Evolutionary conservation across 108 stramenopile species (phyloP).

Genomic region (Cylindrotheca closterium): DNA sequence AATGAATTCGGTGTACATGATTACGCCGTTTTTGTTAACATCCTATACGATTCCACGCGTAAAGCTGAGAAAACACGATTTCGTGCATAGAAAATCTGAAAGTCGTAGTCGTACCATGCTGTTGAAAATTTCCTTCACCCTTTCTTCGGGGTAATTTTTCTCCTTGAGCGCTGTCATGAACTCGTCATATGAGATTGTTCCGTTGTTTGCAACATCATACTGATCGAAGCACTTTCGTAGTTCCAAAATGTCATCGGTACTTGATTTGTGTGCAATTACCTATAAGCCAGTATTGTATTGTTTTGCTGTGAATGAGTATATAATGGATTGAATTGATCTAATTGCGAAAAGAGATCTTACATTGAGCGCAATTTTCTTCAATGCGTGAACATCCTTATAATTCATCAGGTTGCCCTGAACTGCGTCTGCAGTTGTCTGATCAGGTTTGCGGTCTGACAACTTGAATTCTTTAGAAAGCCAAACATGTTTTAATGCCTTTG

Average conservation of each 20-base stretch:
- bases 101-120: constrained; percentile 9
- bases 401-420: constrained; percentile 36
- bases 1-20: constrained; percentile 82
- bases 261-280: constrained; percentile 59
- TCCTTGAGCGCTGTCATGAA: constrained; percentile 29
- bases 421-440: constrained; percentile 9
- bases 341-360: constrained; percentile 39
- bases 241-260: constrained; percentile 60
- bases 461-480: constrained; percentile 56
- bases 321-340: too few species aligned
- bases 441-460: constrained; percentile 19
- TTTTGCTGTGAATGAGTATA: too few species aligned
- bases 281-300: background rate
- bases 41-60: constrained; percentile 23
- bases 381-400: constrained; percentile 42
- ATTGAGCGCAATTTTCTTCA: constrained; percentile 52
- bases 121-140: constrained; percentile 36
- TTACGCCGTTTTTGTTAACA: constrained; percentile 59
- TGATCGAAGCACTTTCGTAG: constrained; percentile 71
- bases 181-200: constrained; percentile 53
- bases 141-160: constrained; percentile 35
- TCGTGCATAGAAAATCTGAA: background rate
- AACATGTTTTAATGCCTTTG: constrained; percentile 40
- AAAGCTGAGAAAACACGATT: background rate
- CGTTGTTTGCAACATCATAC: constrained; percentile 54